Conservation (phyloP, 495 filamentous ascomycete genomes). For the Penicillium diatomitis region DNA sequence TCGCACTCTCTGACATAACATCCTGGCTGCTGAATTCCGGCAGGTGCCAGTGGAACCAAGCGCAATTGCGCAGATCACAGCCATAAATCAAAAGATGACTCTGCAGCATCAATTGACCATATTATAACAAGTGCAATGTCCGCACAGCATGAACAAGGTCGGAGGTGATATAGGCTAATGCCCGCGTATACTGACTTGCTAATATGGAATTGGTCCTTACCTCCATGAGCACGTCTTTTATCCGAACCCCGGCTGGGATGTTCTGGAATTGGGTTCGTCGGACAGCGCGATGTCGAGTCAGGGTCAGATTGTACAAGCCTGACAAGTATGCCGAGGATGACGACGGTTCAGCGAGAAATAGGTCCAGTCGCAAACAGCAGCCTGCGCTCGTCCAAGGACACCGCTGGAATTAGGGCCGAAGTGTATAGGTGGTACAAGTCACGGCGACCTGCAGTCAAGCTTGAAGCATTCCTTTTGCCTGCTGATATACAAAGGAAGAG, state of each 20-base stretch:
- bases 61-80: no score
- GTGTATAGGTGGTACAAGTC: slow-evolving; percentile 6
- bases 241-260: background rate
- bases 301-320: background rate
- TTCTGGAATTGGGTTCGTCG: slow-evolving; percentile 1
- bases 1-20: no score
- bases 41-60: no score
- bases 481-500: background rate
- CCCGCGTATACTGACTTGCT: no score
- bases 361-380: slow-evolving; percentile 1
- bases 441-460: slow-evolving; percentile 8
- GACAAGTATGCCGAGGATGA: background rate
- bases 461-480: slow-evolving; percentile 1
- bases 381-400: slow-evolving; percentile 10
- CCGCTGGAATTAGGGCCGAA: slow-evolving; percentile 2
- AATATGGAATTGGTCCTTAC: slow-evolving; percentile 5
- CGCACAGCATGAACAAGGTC: no score
- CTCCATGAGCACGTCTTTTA: slow-evolving; percentile 5
- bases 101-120: no score
- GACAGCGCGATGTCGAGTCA: background rate
- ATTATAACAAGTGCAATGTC: no score
- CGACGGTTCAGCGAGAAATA: background rate
- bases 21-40: no score
- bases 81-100: no score
- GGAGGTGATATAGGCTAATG: no score